A percentile compares a stretch with the other conserved stretches of the same genome.
phyloP scores from a whole-genome alignment of 306 rosid genomes.

The Pyrus betulifolia region DNA sequence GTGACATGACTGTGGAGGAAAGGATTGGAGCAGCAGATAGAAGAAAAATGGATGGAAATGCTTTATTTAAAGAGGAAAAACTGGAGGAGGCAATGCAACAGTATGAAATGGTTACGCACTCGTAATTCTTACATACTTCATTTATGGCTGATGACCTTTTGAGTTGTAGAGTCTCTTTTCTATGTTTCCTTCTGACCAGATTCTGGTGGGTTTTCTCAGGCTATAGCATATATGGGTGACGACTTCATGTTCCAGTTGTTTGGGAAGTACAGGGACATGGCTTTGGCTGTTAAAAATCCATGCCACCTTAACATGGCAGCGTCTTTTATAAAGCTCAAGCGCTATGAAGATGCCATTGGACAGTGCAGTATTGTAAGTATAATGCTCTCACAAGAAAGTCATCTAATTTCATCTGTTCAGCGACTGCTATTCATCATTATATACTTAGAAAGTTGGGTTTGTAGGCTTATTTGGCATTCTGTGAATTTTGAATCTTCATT shows the following conservation, averaged over 20 bases:
- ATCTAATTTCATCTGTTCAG: neutral
- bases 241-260: constrained; percentile 97
- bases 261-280: constrained; percentile 92
- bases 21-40: constrained; percentile 85
- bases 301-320: constrained; percentile 96
- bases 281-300: constrained; percentile 88
- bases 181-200: constrained; percentile 3
- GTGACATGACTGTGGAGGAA: constrained; percentile 97
- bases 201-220: constrained; percentile 31
- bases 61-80: constrained; percentile 71
- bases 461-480: neutral
- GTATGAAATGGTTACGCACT: constrained; percentile 85
- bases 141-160: constrained; percentile 1
- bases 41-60: constrained; percentile 94
- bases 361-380: constrained; percentile 75
- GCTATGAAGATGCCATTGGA: constrained; percentile 78
- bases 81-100: constrained; percentile 98
- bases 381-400: neutral
- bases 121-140: constrained; percentile 22
- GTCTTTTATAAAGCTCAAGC: constrained; percentile 78
- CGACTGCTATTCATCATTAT: neutral
- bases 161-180: neutral
- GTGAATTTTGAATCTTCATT: neutral
- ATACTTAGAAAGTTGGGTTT: neutral
- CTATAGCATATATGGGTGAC: constrained; percentile 92